These are phyloP conservation scores for Wickerhamiella australiensis DNA, from an alignment of 805 yeast species.

Conservation along the genomic window DNA sequence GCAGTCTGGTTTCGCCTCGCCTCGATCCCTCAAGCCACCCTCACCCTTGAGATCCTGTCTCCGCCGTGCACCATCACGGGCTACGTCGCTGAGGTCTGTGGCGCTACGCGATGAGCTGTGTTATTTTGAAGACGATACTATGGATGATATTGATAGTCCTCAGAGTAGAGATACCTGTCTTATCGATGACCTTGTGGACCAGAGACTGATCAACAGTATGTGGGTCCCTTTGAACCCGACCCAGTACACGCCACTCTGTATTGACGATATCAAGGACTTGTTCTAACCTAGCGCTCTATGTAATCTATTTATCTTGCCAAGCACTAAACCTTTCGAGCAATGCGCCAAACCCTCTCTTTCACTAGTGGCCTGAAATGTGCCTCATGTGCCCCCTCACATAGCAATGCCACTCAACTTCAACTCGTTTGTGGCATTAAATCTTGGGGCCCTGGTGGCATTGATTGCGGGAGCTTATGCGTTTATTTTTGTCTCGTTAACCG, in stretches of 20 bases:
- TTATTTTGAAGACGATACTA: not conserved
- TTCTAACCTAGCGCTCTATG: not conserved
- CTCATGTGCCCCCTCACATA: conserved; percentile 1
- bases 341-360: no score
- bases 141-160: not conserved
- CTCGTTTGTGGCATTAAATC: not conserved
- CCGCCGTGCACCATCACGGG: not conserved
- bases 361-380: no score
- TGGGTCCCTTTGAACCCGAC: conserved; percentile 6
- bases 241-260: not conserved
- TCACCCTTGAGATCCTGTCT: not conserved
- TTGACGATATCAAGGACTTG: not conserved
- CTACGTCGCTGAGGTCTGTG: not conserved
- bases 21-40: not conserved
- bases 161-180: not conserved
- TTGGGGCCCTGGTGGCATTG: not conserved
- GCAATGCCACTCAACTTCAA: conserved; percentile 10
- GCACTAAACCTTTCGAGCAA: no score
- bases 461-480: not conserved
- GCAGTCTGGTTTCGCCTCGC: not conserved
- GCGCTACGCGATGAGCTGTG: not conserved
- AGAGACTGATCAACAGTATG: conserved; percentile 5
- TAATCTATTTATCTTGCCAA: not conserved
- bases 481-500: not conserved
- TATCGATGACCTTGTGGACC: not conserved